Percentiles rank a stretch among this genome's conserved stretches.
These are phyloP conservation scores for Exophiala xenobiotica DNA, from an alignment of 2,329 filamentous ascomycete species.

Conservation along the genomic window DNA sequence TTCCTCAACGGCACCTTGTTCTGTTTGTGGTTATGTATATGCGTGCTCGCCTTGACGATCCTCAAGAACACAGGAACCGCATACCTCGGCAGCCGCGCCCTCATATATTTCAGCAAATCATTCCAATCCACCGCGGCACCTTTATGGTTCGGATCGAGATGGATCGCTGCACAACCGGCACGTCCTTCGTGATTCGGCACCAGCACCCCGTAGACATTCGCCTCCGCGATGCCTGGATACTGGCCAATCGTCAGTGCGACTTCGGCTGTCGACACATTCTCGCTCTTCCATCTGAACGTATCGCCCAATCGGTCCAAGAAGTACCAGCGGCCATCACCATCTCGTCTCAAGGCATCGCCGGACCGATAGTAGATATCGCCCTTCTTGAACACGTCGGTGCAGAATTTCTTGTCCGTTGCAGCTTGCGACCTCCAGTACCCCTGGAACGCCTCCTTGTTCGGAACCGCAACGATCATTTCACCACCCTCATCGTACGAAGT, in stretches of 20 bases:
- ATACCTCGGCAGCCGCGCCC: slow-evolving; percentile 65
- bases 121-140: slow-evolving; percentile 56
- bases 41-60: slow-evolving; percentile 57
- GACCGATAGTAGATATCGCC: slow-evolving; percentile 82
- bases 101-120: slow-evolving; percentile 58
- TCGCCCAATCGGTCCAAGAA: slow-evolving; percentile 69
- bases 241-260: slow-evolving; percentile 72
- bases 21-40: slow-evolving; percentile 77
- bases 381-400: slow-evolving; percentile 69
- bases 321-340: slow-evolving; percentile 68
- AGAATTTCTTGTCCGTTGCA: slow-evolving; percentile 71
- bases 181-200: slow-evolving; percentile 80
- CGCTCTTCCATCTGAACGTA: slow-evolving; percentile 64
- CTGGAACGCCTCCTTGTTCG: slow-evolving; percentile 68
- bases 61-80: slow-evolving; percentile 74
- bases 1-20: slow-evolving; percentile 66
- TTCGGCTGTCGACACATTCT: slow-evolving; percentile 80
- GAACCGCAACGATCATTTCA: slow-evolving; percentile 70
- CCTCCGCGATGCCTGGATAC: slow-evolving; percentile 68
- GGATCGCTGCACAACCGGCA: slow-evolving; percentile 75
- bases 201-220: slow-evolving; percentile 81
- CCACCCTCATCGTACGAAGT: slow-evolving; percentile 66
- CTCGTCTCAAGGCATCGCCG: slow-evolving; percentile 75
- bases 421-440: slow-evolving; percentile 76
- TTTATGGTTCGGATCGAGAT: slow-evolving; percentile 50